Conservation (phyloP, 108 stramenopile species). For the Fistulifera pelliculosa region DNA sequence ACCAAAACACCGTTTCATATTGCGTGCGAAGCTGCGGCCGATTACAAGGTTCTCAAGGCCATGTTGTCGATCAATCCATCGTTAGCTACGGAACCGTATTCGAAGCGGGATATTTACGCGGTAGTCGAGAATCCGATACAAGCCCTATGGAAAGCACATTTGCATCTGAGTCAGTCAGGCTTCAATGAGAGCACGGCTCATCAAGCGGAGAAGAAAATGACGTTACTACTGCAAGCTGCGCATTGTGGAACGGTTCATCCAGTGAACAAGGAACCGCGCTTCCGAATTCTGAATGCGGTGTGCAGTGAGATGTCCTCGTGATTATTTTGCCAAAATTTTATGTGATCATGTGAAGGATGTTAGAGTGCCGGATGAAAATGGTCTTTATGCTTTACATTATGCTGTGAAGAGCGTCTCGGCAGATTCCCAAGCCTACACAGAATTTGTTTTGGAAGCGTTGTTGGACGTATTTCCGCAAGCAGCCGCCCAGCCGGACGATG, state of each 20-base stretch:
- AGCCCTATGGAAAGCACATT: constrained; percentile 18
- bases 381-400: constrained; percentile 24
- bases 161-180: background rate
- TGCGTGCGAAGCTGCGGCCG: constrained; percentile 21
- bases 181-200: background rate
- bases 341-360: constrained; percentile 2
- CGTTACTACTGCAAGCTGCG: constrained; percentile 19
- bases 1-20: constrained; percentile 28
- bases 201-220: constrained; percentile 14
- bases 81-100: constrained; percentile 12
- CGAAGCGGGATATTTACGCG: background rate
- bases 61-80: constrained; percentile 23
- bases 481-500: constrained; percentile 25
- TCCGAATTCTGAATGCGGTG: constrained; percentile 17
- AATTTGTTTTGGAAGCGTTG: constrained; percentile 18
- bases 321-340: constrained; percentile 15
- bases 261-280: background rate
- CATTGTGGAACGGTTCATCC: constrained; percentile 2
- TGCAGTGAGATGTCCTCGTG: constrained; percentile 16
- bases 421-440: constrained; percentile 11
- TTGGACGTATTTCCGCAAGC: constrained; percentile 28
- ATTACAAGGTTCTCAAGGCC: constrained; percentile 11
- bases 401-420: constrained; percentile 14
- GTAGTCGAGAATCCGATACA: constrained; percentile 16
- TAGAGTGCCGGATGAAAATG: constrained; percentile 5